Evolutionary conservation across 768 basidiomycete species (phyloP).

Genomic region (Lyophyllum decastes): DNA sequence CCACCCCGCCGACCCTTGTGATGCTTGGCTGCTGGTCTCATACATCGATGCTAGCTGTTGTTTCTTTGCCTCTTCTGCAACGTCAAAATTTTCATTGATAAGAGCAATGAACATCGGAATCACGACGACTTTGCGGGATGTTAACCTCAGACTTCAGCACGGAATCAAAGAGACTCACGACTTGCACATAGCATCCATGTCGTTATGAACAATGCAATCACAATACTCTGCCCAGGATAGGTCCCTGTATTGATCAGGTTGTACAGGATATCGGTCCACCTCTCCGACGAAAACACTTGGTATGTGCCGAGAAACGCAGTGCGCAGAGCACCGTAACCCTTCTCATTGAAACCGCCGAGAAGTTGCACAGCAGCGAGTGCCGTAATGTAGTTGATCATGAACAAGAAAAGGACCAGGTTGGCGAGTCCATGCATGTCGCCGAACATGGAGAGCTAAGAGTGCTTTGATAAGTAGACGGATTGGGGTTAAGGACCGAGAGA

Average conservation of each 20-base stretch:
- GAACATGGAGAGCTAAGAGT: conserved; percentile 77
- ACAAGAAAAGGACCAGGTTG: conserved; percentile 91
- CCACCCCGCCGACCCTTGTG: conserved; percentile 60
- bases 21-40: conserved; percentile 58
- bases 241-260: conserved; percentile 60
- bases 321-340: conserved; percentile 76
- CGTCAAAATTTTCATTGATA: conserved; percentile 92
- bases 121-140: conserved; percentile 66
- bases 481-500: conserved; percentile 10
- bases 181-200: conserved; percentile 92
- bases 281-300: conserved; percentile 89
- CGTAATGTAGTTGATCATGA: conserved; percentile 84
- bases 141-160: too few species aligned
- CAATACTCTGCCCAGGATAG: conserved; percentile 63
- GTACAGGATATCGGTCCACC: conserved; percentile 86
- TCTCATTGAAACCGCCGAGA: conserved; percentile 73
- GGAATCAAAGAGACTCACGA: conserved; percentile 52
- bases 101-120: conserved; percentile 97
- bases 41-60: conserved; percentile 76
- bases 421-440: conserved; percentile 88
- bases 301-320: conserved; percentile 87
- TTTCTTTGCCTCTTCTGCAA: conserved; percentile 90
- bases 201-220: conserved; percentile 72
- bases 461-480: neutral
- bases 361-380: conserved; percentile 84